These are phyloP conservation scores for Geotrichum fermentans DNA, from an alignment of 1,139 yeast species.

Conservation along the genomic window DNA sequence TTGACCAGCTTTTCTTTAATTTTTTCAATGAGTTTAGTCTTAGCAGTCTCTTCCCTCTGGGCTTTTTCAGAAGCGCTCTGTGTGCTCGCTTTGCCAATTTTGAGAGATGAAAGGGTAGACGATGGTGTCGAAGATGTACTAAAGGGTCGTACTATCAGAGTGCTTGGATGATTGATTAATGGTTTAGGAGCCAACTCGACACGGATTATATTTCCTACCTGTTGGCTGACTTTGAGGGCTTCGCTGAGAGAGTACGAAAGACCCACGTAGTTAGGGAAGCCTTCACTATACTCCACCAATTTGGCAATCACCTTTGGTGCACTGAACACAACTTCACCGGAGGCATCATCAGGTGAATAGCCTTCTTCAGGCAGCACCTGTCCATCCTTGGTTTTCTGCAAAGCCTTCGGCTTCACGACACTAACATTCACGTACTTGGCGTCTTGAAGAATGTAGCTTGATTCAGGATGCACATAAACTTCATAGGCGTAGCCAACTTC, in stretches of 20 bases:
- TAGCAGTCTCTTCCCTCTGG: constrained; percentile 25
- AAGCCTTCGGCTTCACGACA: constrained; percentile 39
- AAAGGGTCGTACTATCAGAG: constrained; percentile 52
- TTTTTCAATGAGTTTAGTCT: constrained; percentile 25
- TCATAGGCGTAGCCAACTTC: constrained; percentile 34
- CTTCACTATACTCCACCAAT: constrained; percentile 41
- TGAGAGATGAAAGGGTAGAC: constrained; percentile 25
- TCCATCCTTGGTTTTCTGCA: constrained; percentile 17
- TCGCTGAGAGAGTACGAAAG: constrained; percentile 54
- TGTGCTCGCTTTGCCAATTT: constrained; percentile 29
- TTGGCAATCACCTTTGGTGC: constrained; percentile 52
- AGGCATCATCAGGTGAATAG: constrained; percentile 17
- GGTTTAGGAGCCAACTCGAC: constrained; percentile 49
- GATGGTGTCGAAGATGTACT: constrained; percentile 41
- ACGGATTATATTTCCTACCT: constrained; percentile 53
- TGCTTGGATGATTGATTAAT: constrained; percentile 42
- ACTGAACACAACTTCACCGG: constrained; percentile 23
- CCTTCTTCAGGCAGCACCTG: constrained; percentile 12
- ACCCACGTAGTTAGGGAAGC: constrained; percentile 49
- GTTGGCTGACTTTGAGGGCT: constrained; percentile 48
- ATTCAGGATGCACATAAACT: constrained; percentile 44
- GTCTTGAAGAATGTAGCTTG: constrained; percentile 36
- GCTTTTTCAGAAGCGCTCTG: constrained; percentile 18
- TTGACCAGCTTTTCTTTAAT: constrained; percentile 12
- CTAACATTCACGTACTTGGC: constrained; percentile 56